Percentiles rank a stretch among this genome's conserved stretches.
phyloP scores from a whole-genome alignment of 495 filamentous ascomycete species.

The Trichoderma erinaceum region DNA sequence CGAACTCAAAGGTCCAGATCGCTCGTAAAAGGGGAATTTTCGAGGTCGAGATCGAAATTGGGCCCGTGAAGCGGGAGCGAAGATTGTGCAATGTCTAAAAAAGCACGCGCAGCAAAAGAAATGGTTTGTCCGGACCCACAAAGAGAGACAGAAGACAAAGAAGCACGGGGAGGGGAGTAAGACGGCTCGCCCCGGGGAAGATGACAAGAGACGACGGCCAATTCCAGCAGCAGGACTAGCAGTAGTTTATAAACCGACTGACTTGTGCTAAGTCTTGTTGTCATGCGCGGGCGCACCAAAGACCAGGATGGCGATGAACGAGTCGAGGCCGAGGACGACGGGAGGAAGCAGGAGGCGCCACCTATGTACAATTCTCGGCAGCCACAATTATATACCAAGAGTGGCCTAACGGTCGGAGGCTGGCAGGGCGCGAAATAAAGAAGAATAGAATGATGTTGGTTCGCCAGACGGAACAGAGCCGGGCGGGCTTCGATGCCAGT shows the following conservation, averaged over 20 bases:
- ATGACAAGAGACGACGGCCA: background rate
- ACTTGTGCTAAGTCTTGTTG: background rate
- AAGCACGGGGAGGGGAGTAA: background rate
- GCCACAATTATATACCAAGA: too few species aligned
- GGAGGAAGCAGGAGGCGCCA: background rate
- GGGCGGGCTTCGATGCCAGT: background rate
- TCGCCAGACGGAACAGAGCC: background rate
- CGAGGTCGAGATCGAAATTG: background rate
- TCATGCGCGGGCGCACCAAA: constrained; percentile 4
- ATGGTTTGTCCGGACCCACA: constrained; percentile 12
- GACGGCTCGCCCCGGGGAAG: background rate
- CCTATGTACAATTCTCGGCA: background rate
- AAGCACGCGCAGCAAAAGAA: constrained; percentile 6
- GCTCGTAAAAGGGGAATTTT: background rate
- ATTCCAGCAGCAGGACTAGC: too few species aligned
- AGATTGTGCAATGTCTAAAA: constrained; percentile 8
- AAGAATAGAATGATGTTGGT: background rate
- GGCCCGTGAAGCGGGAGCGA: background rate
- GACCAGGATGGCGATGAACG: background rate
- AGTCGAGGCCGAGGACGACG: background rate
- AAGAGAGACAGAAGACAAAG: background rate
- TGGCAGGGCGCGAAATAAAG: too few species aligned
- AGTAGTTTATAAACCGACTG: background rate
- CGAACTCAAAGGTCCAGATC: background rate
- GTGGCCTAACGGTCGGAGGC: too few species aligned